Conservation (phyloP, 176 grass and related monocot species). For the Eremochloa ophiuroides region DNA sequence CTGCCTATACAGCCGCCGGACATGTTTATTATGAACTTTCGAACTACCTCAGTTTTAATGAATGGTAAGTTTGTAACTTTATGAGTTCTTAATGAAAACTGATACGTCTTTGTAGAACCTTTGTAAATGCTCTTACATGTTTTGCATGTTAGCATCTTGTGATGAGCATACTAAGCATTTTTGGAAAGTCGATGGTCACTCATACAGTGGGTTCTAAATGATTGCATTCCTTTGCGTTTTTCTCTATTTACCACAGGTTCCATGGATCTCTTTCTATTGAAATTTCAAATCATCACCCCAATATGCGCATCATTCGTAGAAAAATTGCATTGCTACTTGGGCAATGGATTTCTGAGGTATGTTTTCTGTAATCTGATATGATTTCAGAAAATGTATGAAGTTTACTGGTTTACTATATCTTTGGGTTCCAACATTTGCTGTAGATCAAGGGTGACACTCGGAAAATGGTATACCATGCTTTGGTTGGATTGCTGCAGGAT, state of each 20-base stretch:
- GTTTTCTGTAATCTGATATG: conserved; percentile 24
- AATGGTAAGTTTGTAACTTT: conserved; percentile 61
- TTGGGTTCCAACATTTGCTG: conserved; percentile 39
- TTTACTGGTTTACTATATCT: not conserved
- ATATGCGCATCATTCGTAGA: conserved; percentile 87
- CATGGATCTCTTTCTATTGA: conserved; percentile 79
- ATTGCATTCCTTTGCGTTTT: not conserved
- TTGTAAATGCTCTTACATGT: conserved; percentile 24
- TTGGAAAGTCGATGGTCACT: not conserved
- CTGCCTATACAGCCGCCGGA: conserved; percentile 83
- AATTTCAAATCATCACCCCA: conserved; percentile 90
- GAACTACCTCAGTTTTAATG: conserved; percentile 85
- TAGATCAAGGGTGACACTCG: conserved; percentile 95
- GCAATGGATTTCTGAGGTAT: conserved; percentile 97
- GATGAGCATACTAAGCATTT: not conserved
- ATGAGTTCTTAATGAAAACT: conserved; percentile 14
- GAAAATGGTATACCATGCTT: conserved; percentile 79
- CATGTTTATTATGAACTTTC: conserved; percentile 99
- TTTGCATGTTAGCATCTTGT: conserved; percentile 12
- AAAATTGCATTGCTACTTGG: conserved; percentile 93
- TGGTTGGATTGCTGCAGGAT: conserved; percentile 86
- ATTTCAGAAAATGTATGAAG: conserved; percentile 5
- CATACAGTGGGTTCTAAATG: not conserved
- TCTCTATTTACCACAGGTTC: conserved; percentile 58
- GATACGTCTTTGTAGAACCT: not conserved